Evolutionary conservation across 1,284 basidiomycete species (phyloP), one percentile per base, ranked within the genome.

Genomic region (Afroboletus lepidellus): DNA sequence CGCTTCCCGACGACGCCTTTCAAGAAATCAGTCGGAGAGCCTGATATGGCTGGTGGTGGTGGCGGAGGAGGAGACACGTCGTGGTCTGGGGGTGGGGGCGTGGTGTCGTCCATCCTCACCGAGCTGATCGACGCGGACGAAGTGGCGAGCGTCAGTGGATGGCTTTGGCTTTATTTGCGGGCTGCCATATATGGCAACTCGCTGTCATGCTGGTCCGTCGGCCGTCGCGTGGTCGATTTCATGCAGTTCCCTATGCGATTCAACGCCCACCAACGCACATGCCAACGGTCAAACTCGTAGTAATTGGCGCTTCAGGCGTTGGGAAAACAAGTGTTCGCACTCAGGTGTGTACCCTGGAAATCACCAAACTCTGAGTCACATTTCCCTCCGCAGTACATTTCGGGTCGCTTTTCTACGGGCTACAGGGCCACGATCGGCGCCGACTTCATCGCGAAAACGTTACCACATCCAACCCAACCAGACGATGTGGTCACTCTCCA

Each of bases 1-100:
- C 82, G 83, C 72, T 98, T 97, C 27, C 96, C 96, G 24, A 98
- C 96, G 25, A 98, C 94, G 46, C 87, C 90, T 72, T 94, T 94
- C 55, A 96, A 69, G 60, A 95, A 96, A 61, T 94, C 91, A 0
- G 91, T 92, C 0, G 92, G 93, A 1, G 92, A 93, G 8, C 92
- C 92, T 8, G 77, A 72, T 2, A 63, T 48, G 0, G 77, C 70
- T 21, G 76, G 68, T 0, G 74, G 74, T 7, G 76, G 73, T 6
- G 77, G 76, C 1, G 79, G 81, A 0, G 81, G 77, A 0, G 79
- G 74, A 13, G 66, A 65, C 3, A 57, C 33, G 0, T 69, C 66
- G 47, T 65, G 61, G 39, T 69, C 64, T 50, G 65, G 68, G 0
- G 65, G 68, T 39, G 65, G 65, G 56, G 68, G 66, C 21, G 61